These are phyloP conservation scores for Teunomyces gatunensis DNA, from an alignment of 805 yeast genomes.

Conservation along the genomic window DNA sequence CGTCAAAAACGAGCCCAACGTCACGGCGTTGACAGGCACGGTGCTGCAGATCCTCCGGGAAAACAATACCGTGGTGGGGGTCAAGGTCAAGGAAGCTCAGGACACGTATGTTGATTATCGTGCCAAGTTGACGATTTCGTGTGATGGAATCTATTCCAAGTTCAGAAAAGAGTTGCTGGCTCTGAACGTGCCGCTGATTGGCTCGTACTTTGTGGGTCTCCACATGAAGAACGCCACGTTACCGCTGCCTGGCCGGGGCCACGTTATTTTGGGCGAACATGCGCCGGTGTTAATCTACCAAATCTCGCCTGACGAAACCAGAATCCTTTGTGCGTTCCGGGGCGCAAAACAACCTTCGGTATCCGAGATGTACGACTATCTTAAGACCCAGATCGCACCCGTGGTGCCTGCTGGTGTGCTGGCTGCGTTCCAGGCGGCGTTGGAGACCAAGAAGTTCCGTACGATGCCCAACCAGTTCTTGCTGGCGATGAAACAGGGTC, in stretches of 20 bases:
- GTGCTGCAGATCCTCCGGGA: constrained; percentile 66
- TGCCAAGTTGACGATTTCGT: constrained; percentile 68
- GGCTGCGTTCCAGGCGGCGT: constrained; percentile 68
- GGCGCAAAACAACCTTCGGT: constrained; percentile 73
- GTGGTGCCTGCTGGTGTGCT: constrained; percentile 60
- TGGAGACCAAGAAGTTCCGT: constrained; percentile 55
- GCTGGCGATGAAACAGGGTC: constrained; percentile 66
- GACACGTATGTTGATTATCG: constrained; percentile 30
- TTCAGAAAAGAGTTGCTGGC: constrained; percentile 72
- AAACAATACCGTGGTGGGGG: constrained; percentile 63
- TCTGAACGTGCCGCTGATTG: constrained; percentile 62
- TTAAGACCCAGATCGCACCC: constrained; percentile 60
- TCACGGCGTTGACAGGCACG: constrained; percentile 78
- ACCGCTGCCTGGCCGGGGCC: constrained; percentile 78
- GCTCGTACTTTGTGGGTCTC: constrained; percentile 86
- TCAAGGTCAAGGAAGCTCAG: constrained; percentile 48
- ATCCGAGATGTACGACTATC: constrained; percentile 56
- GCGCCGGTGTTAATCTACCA: constrained; percentile 90
- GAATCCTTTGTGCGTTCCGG: constrained; percentile 86
- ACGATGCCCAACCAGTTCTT: constrained; percentile 94
- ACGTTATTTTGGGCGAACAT: constrained; percentile 82
- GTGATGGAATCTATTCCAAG: constrained; percentile 94
- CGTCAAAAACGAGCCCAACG: constrained; percentile 68
- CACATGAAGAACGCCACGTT: constrained; percentile 70
- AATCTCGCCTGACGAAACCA: constrained; percentile 75